These are phyloP conservation scores for Ephemerocybe angulata DNA, from an alignment of 768 basidiomycete genomes.

Conservation along the genomic window DNA sequence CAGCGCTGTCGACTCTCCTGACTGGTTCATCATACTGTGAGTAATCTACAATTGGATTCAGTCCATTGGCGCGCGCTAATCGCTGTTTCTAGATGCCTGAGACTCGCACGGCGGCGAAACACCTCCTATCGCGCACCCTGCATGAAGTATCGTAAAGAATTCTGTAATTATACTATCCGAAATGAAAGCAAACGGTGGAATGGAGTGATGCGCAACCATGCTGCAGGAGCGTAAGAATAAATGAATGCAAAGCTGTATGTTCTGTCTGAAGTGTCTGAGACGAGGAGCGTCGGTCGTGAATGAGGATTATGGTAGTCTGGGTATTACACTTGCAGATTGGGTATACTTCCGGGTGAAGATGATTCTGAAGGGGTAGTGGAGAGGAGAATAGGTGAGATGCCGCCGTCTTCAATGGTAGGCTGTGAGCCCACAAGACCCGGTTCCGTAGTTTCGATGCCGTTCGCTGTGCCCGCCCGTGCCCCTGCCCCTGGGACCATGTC, in stretches of 20 bases:
- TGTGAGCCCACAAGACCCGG: constrained; percentile 38
- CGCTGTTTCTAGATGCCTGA: too few relatives aligned
- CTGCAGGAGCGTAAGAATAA: too few relatives aligned
- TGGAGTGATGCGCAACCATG: too few relatives aligned
- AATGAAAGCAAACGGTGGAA: too few relatives aligned
- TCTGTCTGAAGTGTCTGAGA: not conserved
- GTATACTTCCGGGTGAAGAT: constrained; percentile 23
- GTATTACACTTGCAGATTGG: constrained; percentile 37
- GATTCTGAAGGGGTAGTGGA: constrained; percentile 1
- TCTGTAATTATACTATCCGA: too few relatives aligned
- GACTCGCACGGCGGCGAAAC: too few relatives aligned
- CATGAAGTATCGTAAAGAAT: too few relatives aligned
- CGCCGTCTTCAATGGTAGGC: constrained; percentile 10
- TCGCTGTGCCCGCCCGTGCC: constrained; percentile 57
- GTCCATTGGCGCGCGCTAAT: too few relatives aligned
- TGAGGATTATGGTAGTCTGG: too few relatives aligned
- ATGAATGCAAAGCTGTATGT: too few relatives aligned
- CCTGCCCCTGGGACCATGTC: constrained; percentile 72
- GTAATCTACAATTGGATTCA: too few relatives aligned
- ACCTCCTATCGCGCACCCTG: too few relatives aligned
- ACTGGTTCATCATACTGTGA: constrained; percentile 83
- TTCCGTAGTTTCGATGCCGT: constrained; percentile 61
- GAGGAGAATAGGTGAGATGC: constrained; percentile 4
- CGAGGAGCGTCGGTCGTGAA: not conserved
- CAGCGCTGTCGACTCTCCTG: constrained; percentile 76